Evolutionary conservation across 1,284 basidiomycete genomes (phyloP).

Genomic region (Mrakiaceae sp.): DNA sequence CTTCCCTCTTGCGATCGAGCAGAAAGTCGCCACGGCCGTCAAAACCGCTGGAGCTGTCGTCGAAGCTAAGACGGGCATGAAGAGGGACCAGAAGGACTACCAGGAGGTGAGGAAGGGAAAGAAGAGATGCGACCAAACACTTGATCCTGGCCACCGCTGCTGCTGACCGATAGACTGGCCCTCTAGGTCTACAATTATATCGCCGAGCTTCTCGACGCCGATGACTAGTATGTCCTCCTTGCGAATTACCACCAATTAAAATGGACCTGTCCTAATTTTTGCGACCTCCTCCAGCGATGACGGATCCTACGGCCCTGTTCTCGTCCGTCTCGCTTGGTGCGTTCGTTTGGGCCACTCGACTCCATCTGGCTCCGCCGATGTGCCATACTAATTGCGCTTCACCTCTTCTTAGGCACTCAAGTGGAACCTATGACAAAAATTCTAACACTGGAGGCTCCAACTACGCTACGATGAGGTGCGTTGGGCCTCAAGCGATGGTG

Average conservation of each 20-base stretch:
- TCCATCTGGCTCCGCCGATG: background rate
- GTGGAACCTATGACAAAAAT: constrained; percentile 84
- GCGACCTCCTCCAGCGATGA: constrained; percentile 44
- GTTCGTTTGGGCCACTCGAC: background rate
- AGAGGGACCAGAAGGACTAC: constrained; percentile 50
- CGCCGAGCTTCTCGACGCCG: constrained; percentile 61
- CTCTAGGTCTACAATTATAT: constrained; percentile 76
- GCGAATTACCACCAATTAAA: no score
- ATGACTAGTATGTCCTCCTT: constrained; percentile 42
- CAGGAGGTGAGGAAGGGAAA: constrained; percentile 62
- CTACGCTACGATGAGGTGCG: constrained; percentile 68
- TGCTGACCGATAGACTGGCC: constrained; percentile 49
- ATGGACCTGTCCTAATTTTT: no score
- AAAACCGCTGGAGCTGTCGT: constrained; percentile 50
- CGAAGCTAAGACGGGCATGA: constrained; percentile 42
- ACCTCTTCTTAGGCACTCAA: constrained; percentile 85
- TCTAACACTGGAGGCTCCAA: constrained; percentile 76
- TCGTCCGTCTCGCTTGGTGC: constrained; percentile 81
- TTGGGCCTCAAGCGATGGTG: constrained; percentile 1
- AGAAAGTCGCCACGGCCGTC: constrained; percentile 39
- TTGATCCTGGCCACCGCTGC: background rate
- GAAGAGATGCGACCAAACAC: background rate
- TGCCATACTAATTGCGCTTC: background rate
- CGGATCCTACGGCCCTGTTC: constrained; percentile 78
- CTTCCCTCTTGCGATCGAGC: background rate